A percentile compares a stretch with the other conserved stretches of the same genome.
phyloP scores from a whole-genome alignment of 148 eudicot species.

The Dianthus caryophyllus region DNA sequence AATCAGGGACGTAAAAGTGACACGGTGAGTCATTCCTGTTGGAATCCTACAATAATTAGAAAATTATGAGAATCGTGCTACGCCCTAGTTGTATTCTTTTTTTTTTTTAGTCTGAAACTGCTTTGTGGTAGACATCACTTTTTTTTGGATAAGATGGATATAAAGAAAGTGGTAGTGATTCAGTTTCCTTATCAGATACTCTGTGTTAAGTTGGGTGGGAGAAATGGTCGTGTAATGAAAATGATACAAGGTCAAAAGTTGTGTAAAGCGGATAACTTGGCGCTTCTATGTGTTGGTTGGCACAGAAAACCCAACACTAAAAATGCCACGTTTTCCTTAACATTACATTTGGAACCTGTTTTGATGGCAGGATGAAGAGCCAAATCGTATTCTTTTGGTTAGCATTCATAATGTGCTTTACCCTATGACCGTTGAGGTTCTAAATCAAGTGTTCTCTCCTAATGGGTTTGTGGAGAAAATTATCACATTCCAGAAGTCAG shows the following conservation, averaged over 20 bases:
- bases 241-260: not conserved
- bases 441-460: slow-evolving; percentile 41
- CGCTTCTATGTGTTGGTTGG: not conserved
- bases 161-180: too few relatives aligned
- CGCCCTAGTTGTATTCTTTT: too few relatives aligned
- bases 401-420: slow-evolving; percentile 39
- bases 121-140: too few relatives aligned
- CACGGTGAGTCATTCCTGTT: slow-evolving; percentile 32
- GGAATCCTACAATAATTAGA: too few relatives aligned
- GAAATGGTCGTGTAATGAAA: not conserved
- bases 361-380: slow-evolving; percentile 33
- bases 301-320: not conserved
- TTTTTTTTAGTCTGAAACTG: not conserved
- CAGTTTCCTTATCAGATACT: too few relatives aligned
- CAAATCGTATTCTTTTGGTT: slow-evolving; percentile 41
- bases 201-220: too few relatives aligned
- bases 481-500: slow-evolving; percentile 46
- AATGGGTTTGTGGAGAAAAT: slow-evolving; percentile 45
- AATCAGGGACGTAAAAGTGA: slow-evolving; percentile 38
- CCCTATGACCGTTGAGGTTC: slow-evolving; percentile 43
- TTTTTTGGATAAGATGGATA: too few relatives aligned
- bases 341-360: not conserved
- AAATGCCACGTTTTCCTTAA: not conserved
- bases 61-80: too few relatives aligned
- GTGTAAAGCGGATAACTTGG: not conserved